Evolutionary conservation across 2,329 filamentous ascomycete genomes (phyloP).

Genomic region (Aureobasidium sp.): DNA sequence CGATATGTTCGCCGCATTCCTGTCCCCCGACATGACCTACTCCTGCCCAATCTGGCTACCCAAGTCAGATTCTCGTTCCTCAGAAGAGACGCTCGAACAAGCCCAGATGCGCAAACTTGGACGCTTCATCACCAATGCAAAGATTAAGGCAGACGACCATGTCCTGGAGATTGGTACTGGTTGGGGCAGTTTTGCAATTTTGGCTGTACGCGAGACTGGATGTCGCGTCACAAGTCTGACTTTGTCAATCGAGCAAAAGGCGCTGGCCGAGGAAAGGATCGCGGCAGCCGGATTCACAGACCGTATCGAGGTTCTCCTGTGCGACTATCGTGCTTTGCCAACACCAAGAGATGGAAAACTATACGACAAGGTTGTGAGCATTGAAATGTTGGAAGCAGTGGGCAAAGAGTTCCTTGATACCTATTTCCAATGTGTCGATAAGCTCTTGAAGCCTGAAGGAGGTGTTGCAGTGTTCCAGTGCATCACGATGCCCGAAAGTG

Average conservation of each 20-base stretch:
- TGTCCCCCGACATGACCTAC: constrained; percentile 70
- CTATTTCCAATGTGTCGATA: constrained; percentile 59
- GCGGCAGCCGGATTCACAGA: constrained; percentile 50
- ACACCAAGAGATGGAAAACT: constrained; percentile 38
- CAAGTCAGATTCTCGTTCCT: constrained; percentile 31
- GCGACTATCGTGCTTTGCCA: constrained; percentile 59
- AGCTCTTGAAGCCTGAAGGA: constrained; percentile 55
- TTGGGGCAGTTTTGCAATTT: constrained; percentile 67
- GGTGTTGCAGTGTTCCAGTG: constrained; percentile 66
- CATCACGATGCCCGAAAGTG: constrained; percentile 64
- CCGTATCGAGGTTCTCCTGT: constrained; percentile 55
- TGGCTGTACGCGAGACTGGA: constrained; percentile 56
- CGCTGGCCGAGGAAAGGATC: constrained; percentile 58
- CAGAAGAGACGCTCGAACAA: constrained; percentile 51
- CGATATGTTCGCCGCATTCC: constrained; percentile 65
- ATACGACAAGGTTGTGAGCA: constrained; percentile 66
- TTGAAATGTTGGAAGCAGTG: constrained; percentile 72
- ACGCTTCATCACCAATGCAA: constrained; percentile 57
- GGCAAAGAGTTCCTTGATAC: constrained; percentile 58
- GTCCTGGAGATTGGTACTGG: constrained; percentile 69
- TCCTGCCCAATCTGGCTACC: constrained; percentile 60
- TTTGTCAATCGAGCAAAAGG: constrained; percentile 60
- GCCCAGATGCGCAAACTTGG: constrained; percentile 61
- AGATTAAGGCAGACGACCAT: constrained; percentile 56
- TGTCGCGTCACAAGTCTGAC: constrained; percentile 63